Evolutionary conservation across 345 rosid genomes (phyloP), one percentile per base, ranked within the genome.

Genomic region (Populus pruinosa): DNA sequence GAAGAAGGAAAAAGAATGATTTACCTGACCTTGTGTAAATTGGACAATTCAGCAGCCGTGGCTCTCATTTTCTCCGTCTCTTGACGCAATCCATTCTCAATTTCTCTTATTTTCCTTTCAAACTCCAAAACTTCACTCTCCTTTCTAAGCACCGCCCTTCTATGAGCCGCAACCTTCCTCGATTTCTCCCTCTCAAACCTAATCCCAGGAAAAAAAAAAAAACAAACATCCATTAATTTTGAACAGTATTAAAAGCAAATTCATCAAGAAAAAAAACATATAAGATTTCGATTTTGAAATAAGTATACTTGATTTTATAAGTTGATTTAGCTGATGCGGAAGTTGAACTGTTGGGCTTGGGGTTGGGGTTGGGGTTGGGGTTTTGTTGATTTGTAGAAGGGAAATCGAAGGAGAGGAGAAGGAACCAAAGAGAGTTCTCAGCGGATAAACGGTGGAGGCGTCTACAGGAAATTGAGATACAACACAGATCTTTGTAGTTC

Each of bases 101-200:
- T 68, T 76, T 86, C 90, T 74, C 83, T 83, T 67, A 92, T 73
- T 85, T 85, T 93, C 85, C 86, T 74, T 43, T 73, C 53, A 75
- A 78, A 89, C 74, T 90, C 97, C 3, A 79, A 69, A 49, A 93
- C 75, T 70, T 87, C 89, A 82, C 98, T 90, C 87, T 96, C 95
- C 78, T 90, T 92, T 67, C 94, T 85, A 33, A 91, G 79, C 63
- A 96, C 71, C 70, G 86, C 89, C 87, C 97, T 85, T 75, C 82
- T 80, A 67, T 91, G 87, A 0, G 88, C 89, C 75, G 89, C 82
- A 36, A 85, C 10, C 80, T 81, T 91, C 91, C 81, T 87, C 72
- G 88, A 85, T 73, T 79, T 90, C 56, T 93, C 91, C 76, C 74
- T 89, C 90, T 90, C 97, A 85, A 88, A 93, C 86, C 98, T 93